Evolutionary conservation across 2,329 filamentous ascomycete species (phyloP), one percentile per base, ranked within the genome.

Genomic region (Fusarium sp.): DNA sequence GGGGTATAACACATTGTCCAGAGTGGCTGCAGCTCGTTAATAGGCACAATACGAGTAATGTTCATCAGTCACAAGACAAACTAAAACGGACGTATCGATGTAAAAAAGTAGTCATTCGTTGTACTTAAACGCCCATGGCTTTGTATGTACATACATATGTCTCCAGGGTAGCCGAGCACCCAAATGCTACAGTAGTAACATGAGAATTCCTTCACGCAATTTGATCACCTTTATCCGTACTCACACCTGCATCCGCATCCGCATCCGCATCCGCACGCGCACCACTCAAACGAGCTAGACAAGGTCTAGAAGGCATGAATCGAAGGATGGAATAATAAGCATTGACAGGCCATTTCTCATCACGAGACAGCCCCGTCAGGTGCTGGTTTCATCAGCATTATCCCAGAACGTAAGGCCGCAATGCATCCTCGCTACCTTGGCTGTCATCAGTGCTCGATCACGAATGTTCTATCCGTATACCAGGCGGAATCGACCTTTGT

Each of bases 331-430:
- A 11, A 12, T 35, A 39, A 45, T 44, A 38, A 59, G 47, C 22
- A 53, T 47, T 32, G 38, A 41, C 58, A 44, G 20, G 45, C 22
- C 32, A 45, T 39, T 48, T 39, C 20, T 54, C 51, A 42, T 42
- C 69, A 64, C 48, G 28, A 61, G 59, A 28, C 45, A 72, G 57
- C 58, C 58, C 38, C 44, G 69, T 51, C 53, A 22, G 55, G 59
- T 13, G 20, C 44, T 53, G 62, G 26, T 30, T 42, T 35, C 30
- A 47, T 26, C 28, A 62, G 38, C 36, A 50, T 48, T 32, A 66
- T 53, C 72, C 56, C 24, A 14, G 44, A 32, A 54, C 47, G 36
- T 74, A 74, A 74, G 67, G 72, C 63, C 56, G 63, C 64, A 74
- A 72, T 51, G 51, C 56, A 69, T 74, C 30, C 24, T 42, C 63